phyloP scores from a whole-genome alignment of 208 protist genomes.

The Acanthamoeba lenticulata region DNA sequence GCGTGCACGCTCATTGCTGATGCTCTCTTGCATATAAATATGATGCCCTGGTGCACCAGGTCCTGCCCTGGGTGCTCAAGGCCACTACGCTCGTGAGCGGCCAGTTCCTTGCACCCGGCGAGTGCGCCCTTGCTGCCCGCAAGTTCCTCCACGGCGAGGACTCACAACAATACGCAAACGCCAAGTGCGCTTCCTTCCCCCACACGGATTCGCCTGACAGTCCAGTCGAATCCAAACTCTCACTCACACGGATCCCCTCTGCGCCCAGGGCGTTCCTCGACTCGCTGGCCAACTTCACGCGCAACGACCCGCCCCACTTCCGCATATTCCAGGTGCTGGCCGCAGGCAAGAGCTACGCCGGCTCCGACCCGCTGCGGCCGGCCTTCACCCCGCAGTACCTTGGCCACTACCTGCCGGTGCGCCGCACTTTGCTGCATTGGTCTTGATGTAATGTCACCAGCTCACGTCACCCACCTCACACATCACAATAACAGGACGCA shows the following conservation, averaged over 20 bases:
- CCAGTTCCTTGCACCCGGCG: conserved; percentile 17
- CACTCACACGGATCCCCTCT: too few species aligned
- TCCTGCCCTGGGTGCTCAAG: conserved; percentile 23
- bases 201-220: too few species aligned
- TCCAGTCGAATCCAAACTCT: too few species aligned
- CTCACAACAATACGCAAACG: background rate
- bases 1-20: too few species aligned
- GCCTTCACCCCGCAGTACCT: conserved; percentile 13
- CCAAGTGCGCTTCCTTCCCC: background rate
- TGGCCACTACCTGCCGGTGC: conserved; percentile 23
- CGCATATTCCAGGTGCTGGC: conserved; percentile 13
- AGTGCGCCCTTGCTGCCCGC: background rate
- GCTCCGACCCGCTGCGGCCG: background rate
- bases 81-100: background rate
- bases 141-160: conserved; percentile 4
- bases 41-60: too few species aligned
- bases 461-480: too few species aligned
- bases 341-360: conserved; percentile 10
- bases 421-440: too few species aligned
- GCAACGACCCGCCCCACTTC: background rate
- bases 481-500: background rate
- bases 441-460: too few species aligned
- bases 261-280: background rate
- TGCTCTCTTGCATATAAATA: too few species aligned
- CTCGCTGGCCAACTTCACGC: background rate